phyloP scores from a whole-genome alignment of 2,329 filamentous ascomycete species.

The Canariomyces notabilis region DNA sequence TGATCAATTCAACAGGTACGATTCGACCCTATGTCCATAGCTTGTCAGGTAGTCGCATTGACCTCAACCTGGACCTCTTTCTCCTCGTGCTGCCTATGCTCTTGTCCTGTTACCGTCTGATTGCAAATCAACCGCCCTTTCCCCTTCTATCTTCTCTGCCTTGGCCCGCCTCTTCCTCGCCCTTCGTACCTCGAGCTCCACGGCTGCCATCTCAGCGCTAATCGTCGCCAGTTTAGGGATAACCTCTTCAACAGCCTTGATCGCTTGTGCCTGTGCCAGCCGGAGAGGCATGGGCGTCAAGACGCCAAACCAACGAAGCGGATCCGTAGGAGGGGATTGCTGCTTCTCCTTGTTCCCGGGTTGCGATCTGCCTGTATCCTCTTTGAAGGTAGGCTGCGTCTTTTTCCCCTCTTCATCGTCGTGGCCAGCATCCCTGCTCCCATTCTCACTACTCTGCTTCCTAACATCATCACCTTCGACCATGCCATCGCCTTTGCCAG shows the following conservation, averaged over 20 bases:
- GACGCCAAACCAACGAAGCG: conserved; percentile 54
- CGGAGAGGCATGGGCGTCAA: conserved; percentile 49
- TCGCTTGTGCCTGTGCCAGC: conserved; percentile 55
- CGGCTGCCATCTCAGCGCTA: conserved; percentile 54
- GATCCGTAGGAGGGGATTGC: conserved; percentile 39
- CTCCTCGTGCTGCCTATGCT: too few relatives aligned
- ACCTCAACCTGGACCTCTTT: too few relatives aligned
- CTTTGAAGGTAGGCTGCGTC: conserved; percentile 6
- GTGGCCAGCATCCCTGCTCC: not conserved
- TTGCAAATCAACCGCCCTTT: too few relatives aligned
- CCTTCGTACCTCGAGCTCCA: conserved; percentile 65
- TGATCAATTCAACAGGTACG: too few relatives aligned
- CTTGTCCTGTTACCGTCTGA: too few relatives aligned
- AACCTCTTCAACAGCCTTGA: conserved; percentile 50
- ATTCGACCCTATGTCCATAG: too few relatives aligned
- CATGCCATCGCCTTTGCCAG: not conserved
- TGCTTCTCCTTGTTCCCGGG: conserved; percentile 9
- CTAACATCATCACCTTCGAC: not conserved
- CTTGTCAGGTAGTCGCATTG: too few relatives aligned
- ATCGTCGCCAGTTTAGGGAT: conserved; percentile 54
- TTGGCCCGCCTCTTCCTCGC: conserved; percentile 52
- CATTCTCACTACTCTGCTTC: not conserved
- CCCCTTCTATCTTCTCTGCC: conserved; percentile 34
- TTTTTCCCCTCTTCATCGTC: conserved; percentile 2
- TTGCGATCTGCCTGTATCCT: conserved; percentile 7